Percentiles rank a stretch among this genome's conserved stretches.
Conservation (phyloP, 2,329 filamentous ascomycete genomes). For the Aspergillus sp. region DNA sequence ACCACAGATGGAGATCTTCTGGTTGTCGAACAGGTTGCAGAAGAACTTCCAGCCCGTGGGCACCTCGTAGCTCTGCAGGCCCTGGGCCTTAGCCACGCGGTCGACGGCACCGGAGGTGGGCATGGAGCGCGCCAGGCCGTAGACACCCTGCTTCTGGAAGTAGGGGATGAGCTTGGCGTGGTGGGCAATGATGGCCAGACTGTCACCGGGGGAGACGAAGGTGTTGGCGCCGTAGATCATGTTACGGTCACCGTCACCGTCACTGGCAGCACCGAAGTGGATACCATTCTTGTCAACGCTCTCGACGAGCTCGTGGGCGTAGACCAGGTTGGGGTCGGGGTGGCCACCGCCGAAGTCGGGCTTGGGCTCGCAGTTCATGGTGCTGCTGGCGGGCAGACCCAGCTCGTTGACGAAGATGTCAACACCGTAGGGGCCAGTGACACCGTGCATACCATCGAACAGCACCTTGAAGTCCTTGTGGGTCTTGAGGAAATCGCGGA, state of each 20-base stretch:
- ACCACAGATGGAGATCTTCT: conserved; percentile 97
- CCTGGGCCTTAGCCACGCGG: conserved; percentile 92
- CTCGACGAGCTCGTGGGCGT: conserved; percentile 91
- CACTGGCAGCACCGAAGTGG: conserved; percentile 93
- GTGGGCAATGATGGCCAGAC: conserved; percentile 96
- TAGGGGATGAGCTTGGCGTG: conserved; percentile 95
- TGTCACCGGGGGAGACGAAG: conserved; percentile 97
- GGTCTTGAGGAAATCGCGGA: conserved; percentile 85
- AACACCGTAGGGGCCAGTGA: conserved; percentile 91
- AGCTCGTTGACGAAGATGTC: conserved; percentile 96
- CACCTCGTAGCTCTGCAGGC: conserved; percentile 89
- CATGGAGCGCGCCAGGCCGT: conserved; percentile 95
- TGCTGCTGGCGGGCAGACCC: conserved; percentile 72
- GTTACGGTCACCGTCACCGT: conserved; percentile 97
- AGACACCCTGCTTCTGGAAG: conserved; percentile 96
- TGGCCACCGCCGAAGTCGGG: conserved; percentile 97
- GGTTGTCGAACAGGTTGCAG: conserved; percentile 89
- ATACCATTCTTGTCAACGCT: conserved; percentile 88
- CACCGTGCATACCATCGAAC: conserved; percentile 91
- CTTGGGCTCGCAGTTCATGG: conserved; percentile 88
- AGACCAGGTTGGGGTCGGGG: conserved; percentile 96
- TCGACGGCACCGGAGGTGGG: conserved; percentile 95
- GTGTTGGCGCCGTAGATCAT: conserved; percentile 99
- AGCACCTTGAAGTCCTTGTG: conserved; percentile 95
- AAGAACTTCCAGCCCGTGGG: conserved; percentile 99